Conservation (phyloP, 768 basidiomycete genomes). For the Grammothele lineata region DNA sequence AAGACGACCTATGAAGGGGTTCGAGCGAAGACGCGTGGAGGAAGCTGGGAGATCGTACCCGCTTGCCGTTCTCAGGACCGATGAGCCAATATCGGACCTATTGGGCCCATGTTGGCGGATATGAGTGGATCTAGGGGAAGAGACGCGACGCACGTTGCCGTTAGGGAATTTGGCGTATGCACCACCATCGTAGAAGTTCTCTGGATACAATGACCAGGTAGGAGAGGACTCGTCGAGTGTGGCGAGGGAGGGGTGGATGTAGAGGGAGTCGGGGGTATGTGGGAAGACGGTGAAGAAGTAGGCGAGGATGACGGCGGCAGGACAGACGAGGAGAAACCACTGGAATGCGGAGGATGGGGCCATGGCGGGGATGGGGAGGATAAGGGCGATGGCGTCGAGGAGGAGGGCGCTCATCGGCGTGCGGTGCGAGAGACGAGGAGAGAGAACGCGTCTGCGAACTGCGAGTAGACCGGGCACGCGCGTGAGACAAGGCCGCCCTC, state of each 20-base stretch:
- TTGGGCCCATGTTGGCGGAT: not conserved
- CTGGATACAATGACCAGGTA: slow-evolving; percentile 71
- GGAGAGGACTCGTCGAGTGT: slow-evolving; percentile 50
- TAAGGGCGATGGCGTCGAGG: not conserved
- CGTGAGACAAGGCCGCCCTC: too few relatives aligned
- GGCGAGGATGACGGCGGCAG: slow-evolving; percentile 52
- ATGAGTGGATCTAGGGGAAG: not conserved
- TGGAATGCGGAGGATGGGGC: slow-evolving; percentile 24
- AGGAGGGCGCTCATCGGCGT: slow-evolving; percentile 7
- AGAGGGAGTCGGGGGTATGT: slow-evolving; percentile 45
- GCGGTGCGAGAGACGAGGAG: not conserved
- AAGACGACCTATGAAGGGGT: slow-evolving; percentile 54
- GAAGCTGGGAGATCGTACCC: slow-evolving; percentile 37
- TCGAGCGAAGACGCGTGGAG: not conserved
- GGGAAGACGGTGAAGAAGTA: slow-evolving; percentile 70
- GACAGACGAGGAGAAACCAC: slow-evolving; percentile 52
- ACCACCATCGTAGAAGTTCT: slow-evolving; percentile 60
- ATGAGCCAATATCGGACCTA: slow-evolving; percentile 76
- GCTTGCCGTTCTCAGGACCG: slow-evolving; percentile 64
- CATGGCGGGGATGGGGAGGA: slow-evolving; percentile 18
- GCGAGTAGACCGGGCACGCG: too few relatives aligned
- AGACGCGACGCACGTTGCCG: slow-evolving; percentile 46
- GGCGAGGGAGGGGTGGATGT: slow-evolving; percentile 55
- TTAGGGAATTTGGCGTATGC: slow-evolving; percentile 62
- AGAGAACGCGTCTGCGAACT: not conserved